Conservation (phyloP, 805 yeast species). For the Starmera quercuum region DNA sequence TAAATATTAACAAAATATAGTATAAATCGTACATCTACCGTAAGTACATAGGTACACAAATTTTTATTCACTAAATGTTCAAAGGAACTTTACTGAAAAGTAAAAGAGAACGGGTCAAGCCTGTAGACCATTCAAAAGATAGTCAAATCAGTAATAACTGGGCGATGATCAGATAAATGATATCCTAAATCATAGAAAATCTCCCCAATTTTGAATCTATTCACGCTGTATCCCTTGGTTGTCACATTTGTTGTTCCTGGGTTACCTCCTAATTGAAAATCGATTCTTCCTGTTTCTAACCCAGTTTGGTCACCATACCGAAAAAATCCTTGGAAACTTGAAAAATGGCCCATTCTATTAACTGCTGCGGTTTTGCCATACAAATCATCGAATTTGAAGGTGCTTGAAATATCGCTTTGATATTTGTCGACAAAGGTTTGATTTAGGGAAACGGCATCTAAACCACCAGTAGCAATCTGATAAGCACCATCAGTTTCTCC, state of each 20-base stretch:
- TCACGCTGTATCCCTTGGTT: constrained; percentile 10
- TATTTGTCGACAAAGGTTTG: constrained; percentile 16
- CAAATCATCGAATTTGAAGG: neutral
- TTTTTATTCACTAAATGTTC: too few relatives aligned
- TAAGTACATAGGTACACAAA: too few relatives aligned
- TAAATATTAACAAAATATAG: too few relatives aligned
- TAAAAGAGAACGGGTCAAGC: neutral
- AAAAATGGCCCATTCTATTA: constrained; percentile 22
- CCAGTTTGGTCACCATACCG: constrained; percentile 7
- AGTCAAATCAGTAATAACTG: constrained; percentile 21
- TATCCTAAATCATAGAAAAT: constrained; percentile 24
- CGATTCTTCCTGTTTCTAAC: constrained; percentile 27
- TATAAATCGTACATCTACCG: too few relatives aligned
- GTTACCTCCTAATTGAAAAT: constrained; percentile 26
- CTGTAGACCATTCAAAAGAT: neutral
- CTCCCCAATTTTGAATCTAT: constrained; percentile 24
- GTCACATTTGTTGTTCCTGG: constrained; percentile 2
- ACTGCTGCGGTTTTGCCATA: constrained; percentile 7
- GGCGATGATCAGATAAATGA: constrained; percentile 34
- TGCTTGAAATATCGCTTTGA: constrained; percentile 1
- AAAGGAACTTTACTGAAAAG: too few relatives aligned
- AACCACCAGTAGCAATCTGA: constrained; percentile 18
- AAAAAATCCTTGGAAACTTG: constrained; percentile 32
- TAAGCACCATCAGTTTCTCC: constrained; percentile 23
- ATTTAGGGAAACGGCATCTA: constrained; percentile 10